Evolutionary conservation across 495 filamentous ascomycete genomes (phyloP).

Genomic region (Trichoderma virens): DNA sequence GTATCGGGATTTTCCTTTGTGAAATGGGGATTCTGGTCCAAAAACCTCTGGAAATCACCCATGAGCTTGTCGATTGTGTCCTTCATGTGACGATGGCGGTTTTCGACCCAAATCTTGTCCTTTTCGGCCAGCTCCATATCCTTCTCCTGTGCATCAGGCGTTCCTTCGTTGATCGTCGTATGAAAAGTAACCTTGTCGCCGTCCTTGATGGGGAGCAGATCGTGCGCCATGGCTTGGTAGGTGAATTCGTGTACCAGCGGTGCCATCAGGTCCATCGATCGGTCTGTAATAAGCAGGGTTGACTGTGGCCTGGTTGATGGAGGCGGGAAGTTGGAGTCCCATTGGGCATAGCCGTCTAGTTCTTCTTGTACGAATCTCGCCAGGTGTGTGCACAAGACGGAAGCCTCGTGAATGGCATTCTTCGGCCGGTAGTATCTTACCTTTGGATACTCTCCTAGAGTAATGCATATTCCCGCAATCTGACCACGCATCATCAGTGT

Average conservation of each 20-base stretch:
- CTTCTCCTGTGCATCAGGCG: constrained; percentile 60
- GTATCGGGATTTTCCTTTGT: constrained; percentile 60
- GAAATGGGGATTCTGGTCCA: constrained; percentile 90
- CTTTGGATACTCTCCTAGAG: constrained; percentile 78
- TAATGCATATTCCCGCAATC: constrained; percentile 78
- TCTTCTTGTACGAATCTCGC: constrained; percentile 90
- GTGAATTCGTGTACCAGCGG: constrained; percentile 94
- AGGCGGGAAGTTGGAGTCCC: constrained; percentile 75
- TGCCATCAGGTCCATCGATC: constrained; percentile 82
- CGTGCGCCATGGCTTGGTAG: constrained; percentile 96
- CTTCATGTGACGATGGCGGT: constrained; percentile 94
- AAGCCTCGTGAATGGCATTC: constrained; percentile 73
- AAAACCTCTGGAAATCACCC: constrained; percentile 84
- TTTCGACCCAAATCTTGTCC: constrained; percentile 88
- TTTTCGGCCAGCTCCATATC: constrained; percentile 85
- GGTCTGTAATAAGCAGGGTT: constrained; percentile 77
- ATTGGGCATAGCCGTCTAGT: constrained; percentile 76
- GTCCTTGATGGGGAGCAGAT: constrained; percentile 80
- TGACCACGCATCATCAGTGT: constrained; percentile 24
- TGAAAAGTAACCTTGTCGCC: constrained; percentile 81
- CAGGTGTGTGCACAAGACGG: constrained; percentile 75
- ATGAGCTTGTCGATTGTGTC: constrained; percentile 92
- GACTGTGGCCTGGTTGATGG: constrained; percentile 72
- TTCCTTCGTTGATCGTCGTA: constrained; percentile 65
- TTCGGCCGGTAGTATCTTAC: constrained; percentile 82